phyloP scores from a whole-genome alignment of 1,284 basidiomycete genomes.

The Crepidotus sp. region DNA sequence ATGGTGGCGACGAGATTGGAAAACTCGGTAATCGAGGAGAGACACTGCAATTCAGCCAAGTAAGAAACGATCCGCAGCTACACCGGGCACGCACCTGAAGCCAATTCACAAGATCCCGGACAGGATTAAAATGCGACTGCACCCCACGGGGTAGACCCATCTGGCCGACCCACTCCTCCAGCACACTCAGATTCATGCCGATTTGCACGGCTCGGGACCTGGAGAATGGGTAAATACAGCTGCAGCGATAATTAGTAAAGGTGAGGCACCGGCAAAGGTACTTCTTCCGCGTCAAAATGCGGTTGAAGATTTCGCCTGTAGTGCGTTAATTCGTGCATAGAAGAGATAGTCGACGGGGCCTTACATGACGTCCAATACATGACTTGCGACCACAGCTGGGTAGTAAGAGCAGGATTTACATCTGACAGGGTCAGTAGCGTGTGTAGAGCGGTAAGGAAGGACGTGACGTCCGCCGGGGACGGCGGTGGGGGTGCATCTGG shows the following conservation, averaged over 20 bases:
- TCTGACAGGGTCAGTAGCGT: slow-evolving; percentile 81
- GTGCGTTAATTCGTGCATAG: slow-evolving; percentile 14
- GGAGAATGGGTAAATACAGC: slow-evolving; percentile 3
- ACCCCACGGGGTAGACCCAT: slow-evolving; percentile 78
- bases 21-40: slow-evolving; percentile 82
- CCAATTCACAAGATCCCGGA: slow-evolving; percentile 83
- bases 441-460: slow-evolving; percentile 83
- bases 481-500: slow-evolving; percentile 36
- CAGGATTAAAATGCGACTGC: slow-evolving; percentile 74
- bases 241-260: slow-evolving; percentile 4
- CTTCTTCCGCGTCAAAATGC: slow-evolving; percentile 84
- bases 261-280: slow-evolving; percentile 75
- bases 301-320: slow-evolving; percentile 89
- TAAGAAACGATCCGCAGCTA: slow-evolving; percentile 1
- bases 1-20: slow-evolving; percentile 84
- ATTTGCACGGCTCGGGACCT: slow-evolving; percentile 87
- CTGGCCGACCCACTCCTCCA: slow-evolving; percentile 89
- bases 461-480: slow-evolving; percentile 63
- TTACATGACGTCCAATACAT: slow-evolving; percentile 86
- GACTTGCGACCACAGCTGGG: slow-evolving; percentile 92
- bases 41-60: slow-evolving; percentile 51
- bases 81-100: slow-evolving; percentile 51
- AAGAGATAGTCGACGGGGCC: slow-evolving; percentile 20
- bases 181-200: slow-evolving; percentile 73
- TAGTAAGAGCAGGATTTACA: slow-evolving; percentile 83